Evolutionary conservation across 2,329 filamentous ascomycete species (phyloP), one percentile per base, ranked within the genome.

Genomic region (Capronia americana): DNA sequence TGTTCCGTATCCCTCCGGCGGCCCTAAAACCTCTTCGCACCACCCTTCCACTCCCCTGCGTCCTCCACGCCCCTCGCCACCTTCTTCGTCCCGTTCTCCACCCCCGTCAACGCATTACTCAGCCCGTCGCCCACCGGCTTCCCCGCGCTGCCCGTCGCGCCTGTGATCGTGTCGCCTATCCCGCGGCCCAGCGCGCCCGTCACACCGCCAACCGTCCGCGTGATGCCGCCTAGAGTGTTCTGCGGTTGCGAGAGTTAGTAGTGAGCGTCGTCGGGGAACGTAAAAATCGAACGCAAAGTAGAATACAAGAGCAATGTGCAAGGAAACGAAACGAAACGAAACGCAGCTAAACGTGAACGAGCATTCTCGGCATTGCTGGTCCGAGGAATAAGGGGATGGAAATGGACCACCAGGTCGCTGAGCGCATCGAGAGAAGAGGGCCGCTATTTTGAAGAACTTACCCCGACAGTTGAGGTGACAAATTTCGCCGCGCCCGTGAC

Each of bases 121-220:
- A 88, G 63, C 1, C 81, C 85, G 70, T 88, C 83, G 7, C 86
- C 86, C 1, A 88, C 73, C 1, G 85, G 84, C 63, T 80, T 81
- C 17, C 84, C 86, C 10, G 80, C 74, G n/a, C 80, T 82, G 12
- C 86, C 87, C 0, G 85, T 85, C 3, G 82, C 82, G 61, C 80
- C 79, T 10, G 75, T 84, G 68, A 88, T 79, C 2, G 85, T 88
- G 73, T 87, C 79, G 44, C 86, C 85, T 1, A 88, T 56, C 5
- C 86, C 86, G 11, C 84, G 81, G n/a, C 83, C 82, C 0, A 84
- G 84, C 0, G 86, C 85, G 57, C 85, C 85, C 14, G 85, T 81
- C 1, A 86, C 79, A 32, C 83, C 83, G 14, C 85, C 84, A 2
- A 83, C 78, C 2, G 84, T 86, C 66, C 83, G 82, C 6, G 82